A percentile compares a stretch with the other conserved stretches of the same genome.
Evolutionary conservation across 306 rosid genomes (phyloP).

Genomic region (Corylus americana): DNA sequence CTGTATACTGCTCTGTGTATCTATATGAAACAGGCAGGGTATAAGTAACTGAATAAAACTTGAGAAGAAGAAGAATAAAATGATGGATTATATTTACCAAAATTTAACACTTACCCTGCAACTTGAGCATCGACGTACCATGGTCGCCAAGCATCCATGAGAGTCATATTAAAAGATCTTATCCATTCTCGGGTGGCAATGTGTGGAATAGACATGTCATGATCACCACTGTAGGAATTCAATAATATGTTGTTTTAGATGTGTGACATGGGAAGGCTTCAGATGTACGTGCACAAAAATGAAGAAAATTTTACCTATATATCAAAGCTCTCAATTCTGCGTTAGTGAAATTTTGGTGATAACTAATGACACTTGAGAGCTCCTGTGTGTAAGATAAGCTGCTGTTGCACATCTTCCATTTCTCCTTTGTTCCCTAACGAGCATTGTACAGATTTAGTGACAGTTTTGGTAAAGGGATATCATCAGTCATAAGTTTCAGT

Average conservation of each 20-base stretch:
- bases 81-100: not conserved
- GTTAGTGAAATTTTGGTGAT: conserved; percentile 4
- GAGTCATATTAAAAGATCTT: conserved; percentile 3
- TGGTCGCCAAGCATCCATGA: conserved; percentile 8
- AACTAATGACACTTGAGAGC: conserved; percentile 9
- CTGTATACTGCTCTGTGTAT: not conserved
- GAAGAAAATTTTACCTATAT: conserved; percentile 3
- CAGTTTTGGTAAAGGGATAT: not conserved
- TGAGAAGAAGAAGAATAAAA: not conserved
- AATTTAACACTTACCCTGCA: not conserved
- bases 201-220: conserved; percentile 16
- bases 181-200: conserved; percentile 6
- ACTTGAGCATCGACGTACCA: conserved; percentile 13
- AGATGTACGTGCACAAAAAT: not conserved
- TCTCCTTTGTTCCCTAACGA: conserved; percentile 5
- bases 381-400: conserved; percentile 17
- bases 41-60: not conserved
- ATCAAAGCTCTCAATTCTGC: conserved; percentile 6
- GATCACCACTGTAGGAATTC: conserved; percentile 9
- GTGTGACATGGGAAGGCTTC: not conserved
- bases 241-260: not conserved
- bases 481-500: not conserved
- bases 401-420: conserved; percentile 22
- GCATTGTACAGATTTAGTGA: not conserved
- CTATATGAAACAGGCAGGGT: not conserved